Evolutionary conservation across 768 basidiomycete genomes (phyloP).

Genomic region (Ephemerocybe angulata): DNA sequence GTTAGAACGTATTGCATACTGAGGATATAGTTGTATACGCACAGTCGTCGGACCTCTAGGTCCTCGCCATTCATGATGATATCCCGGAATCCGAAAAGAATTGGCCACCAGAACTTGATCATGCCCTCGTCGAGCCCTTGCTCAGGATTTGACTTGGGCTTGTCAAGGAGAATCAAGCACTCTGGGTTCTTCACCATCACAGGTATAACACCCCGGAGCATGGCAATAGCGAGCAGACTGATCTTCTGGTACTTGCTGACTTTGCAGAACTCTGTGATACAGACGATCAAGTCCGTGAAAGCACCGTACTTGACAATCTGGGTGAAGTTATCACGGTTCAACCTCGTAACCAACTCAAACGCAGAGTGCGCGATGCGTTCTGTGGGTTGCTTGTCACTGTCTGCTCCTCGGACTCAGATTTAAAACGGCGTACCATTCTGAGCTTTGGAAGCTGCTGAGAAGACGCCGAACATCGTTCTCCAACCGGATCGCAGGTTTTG

Average conservation of each 20-base stretch:
- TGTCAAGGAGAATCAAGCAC: conserved; percentile 33
- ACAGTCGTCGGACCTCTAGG: conserved; percentile 94
- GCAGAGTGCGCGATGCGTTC: conserved; percentile 91
- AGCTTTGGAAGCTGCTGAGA: conserved; percentile 93
- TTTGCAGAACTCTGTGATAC: conserved; percentile 99
- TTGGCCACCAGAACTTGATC: conserved; percentile 97
- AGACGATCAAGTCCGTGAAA: conserved; percentile 93
- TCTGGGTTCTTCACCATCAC: conserved; percentile 87
- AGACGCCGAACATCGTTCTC: conserved; percentile 99
- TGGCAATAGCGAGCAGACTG: conserved; percentile 91
- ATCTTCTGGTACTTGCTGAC: conserved; percentile 99
- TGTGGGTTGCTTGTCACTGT: conserved; percentile 22
- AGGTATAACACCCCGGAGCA: conserved; percentile 90
- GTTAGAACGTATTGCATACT: conserved; percentile 3
- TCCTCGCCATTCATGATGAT: conserved; percentile 99
- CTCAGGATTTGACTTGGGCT: conserved; percentile 19
- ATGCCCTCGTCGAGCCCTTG: conserved; percentile 71
- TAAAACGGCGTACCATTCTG: conserved; percentile 56
- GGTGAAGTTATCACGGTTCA: conserved; percentile 88
- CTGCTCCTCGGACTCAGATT: not conserved
- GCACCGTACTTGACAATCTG: conserved; percentile 92
- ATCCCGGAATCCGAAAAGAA: conserved; percentile 96
- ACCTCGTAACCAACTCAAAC: conserved; percentile 89
- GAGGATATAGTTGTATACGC: conserved; percentile 31
- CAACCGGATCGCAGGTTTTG: conserved; percentile 97